Evolutionary conservation across 768 basidiomycete species (phyloP).

Genomic region (Hydnum rufescens): DNA sequence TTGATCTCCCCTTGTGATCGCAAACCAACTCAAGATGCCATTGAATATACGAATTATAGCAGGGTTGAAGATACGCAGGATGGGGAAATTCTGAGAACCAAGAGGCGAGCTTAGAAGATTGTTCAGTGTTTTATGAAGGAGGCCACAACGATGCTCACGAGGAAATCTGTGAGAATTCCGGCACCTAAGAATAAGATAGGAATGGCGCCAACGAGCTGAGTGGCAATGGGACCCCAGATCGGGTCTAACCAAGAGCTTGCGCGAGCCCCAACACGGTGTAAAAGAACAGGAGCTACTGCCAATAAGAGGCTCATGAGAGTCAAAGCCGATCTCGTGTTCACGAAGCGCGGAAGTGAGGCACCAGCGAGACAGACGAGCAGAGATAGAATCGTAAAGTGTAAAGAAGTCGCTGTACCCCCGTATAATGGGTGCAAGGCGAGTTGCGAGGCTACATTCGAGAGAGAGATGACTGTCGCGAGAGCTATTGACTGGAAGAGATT

Average conservation of each 20-base stretch:
- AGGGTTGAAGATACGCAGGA: not conserved
- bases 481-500: no score
- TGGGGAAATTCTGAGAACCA: not conserved
- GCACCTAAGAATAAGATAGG: conserved; percentile 36
- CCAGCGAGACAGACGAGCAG: conserved; percentile 21
- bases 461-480: no score
- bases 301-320: conserved; percentile 25
- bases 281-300: conserved; percentile 35
- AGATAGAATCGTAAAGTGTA: conserved; percentile 26
- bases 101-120: not conserved
- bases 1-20: not conserved
- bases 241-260: conserved; percentile 35
- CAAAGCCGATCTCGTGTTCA: conserved; percentile 19
- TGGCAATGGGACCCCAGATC: conserved; percentile 34
- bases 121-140: not conserved
- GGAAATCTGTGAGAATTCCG: not conserved
- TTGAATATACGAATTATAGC: not conserved
- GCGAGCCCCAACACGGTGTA: conserved; percentile 44
- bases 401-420: conserved; percentile 34
- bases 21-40: not conserved
- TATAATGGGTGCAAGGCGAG: conserved; percentile 50
- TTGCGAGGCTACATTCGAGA: conserved; percentile 41
- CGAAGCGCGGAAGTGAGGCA: conserved; percentile 15
- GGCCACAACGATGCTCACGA: not conserved
- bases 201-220: conserved; percentile 35